A percentile compares a stretch with the other conserved stretches of the same genome.
Conservation (phyloP, 768 basidiomycete species). For the Jaapia argillacea region DNA sequence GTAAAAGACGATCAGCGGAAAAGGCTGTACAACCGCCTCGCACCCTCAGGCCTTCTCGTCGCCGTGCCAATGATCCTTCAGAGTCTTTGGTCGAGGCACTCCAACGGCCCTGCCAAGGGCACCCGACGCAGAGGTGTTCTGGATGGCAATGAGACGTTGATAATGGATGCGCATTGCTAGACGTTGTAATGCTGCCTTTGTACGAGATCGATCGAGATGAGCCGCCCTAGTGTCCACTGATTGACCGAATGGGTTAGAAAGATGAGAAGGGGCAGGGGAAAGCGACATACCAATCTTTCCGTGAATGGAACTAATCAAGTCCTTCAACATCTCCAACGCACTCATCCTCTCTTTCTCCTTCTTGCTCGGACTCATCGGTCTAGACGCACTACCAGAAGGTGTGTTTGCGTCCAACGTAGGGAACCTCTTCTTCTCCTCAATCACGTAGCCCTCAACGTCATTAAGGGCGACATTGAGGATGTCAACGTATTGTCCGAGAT, state of each 20-base stretch:
- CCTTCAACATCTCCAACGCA: slow-evolving; percentile 38
- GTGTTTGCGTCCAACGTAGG: slow-evolving; percentile 2
- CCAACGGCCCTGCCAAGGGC: neutral
- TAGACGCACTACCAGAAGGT: neutral
- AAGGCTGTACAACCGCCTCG: too few species aligned
- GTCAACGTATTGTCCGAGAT: slow-evolving; percentile 41
- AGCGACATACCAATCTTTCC: slow-evolving; percentile 46
- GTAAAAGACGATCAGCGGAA: too few species aligned
- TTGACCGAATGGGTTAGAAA: neutral
- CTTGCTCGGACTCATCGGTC: slow-evolving; percentile 13
- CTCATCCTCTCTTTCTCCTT: slow-evolving; percentile 23
- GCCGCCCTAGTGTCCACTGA: slow-evolving; percentile 66
- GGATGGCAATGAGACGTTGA: slow-evolving; percentile 33
- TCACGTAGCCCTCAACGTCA: slow-evolving; percentile 47
- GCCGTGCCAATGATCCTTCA: neutral
- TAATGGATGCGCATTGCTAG: slow-evolving; percentile 55
- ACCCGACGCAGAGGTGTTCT: slow-evolving; percentile 8
- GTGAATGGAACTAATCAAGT: slow-evolving; percentile 41
- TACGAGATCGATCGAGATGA: slow-evolving; percentile 65
- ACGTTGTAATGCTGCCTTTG: slow-evolving; percentile 60
- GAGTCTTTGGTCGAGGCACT: neutral
- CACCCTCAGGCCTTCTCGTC: too few species aligned
- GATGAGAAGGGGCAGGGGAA: neutral
- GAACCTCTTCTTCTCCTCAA: slow-evolving; percentile 28
- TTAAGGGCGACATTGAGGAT: slow-evolving; percentile 52